Evolutionary conservation across 2,329 filamentous ascomycete genomes (phyloP).

Genomic region (Fusarium sp.): DNA sequence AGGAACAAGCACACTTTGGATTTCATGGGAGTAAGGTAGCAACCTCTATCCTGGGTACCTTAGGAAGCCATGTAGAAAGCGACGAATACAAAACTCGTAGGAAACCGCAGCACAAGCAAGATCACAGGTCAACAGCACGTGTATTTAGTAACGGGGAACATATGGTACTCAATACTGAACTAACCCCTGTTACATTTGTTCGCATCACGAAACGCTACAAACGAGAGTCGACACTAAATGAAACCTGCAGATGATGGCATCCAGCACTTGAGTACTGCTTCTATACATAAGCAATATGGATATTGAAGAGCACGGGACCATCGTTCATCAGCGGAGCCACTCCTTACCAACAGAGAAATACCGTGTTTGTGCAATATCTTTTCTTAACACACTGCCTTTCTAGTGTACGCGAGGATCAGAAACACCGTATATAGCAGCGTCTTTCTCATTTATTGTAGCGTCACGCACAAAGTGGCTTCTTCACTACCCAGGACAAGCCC

Average conservation of each 20-base stretch:
- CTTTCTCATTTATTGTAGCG: not conserved
- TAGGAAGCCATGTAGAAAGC: not conserved
- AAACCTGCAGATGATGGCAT: not conserved
- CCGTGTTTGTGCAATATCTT: too few relatives aligned
- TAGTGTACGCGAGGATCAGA: not conserved
- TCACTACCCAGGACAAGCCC: conserved; percentile 46
- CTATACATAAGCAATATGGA: not conserved
- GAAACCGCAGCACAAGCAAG: not conserved
- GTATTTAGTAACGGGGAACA: not conserved
- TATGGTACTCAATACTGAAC: not conserved
- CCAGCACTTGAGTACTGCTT: not conserved
- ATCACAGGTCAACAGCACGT: not conserved
- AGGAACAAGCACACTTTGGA: not conserved
- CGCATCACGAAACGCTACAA: not conserved
- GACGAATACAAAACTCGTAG: not conserved
- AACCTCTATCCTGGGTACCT: not conserved
- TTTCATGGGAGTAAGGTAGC: not conserved
- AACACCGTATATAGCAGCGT: not conserved
- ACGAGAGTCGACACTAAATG: not conserved
- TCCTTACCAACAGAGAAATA: not conserved
- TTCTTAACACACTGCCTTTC: too few relatives aligned
- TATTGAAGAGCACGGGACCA: not conserved
- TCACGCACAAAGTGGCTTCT: conserved; percentile 39
- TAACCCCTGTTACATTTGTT: not conserved
- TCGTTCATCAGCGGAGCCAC: not conserved